These are phyloP conservation scores for Rhododendron ovatum DNA, from an alignment of 148 eudicot species.

Conservation along the genomic window DNA sequence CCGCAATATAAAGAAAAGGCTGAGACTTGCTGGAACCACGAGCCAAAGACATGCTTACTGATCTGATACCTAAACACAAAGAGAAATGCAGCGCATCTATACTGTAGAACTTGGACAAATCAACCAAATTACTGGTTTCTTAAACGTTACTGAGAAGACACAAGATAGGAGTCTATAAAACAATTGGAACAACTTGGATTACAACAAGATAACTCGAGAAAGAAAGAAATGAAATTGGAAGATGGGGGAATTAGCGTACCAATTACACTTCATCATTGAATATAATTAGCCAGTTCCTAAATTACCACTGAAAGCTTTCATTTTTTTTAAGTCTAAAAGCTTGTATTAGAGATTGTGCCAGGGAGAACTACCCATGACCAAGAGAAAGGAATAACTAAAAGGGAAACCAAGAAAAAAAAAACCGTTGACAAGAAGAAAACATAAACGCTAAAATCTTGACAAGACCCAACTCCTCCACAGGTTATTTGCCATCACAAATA, in stretches of 20 bases:
- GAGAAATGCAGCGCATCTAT: neutral
- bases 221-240: neutral
- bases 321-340: neutral
- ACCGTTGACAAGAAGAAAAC: neutral
- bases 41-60: neutral
- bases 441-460: neutral
- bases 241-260: neutral
- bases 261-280: neutral
- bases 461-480: neutral
- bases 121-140: neutral
- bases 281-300: neutral
- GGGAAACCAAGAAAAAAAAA: neutral
- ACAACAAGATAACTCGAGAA: neutral
- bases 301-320: neutral
- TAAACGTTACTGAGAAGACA: neutral
- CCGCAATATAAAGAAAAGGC: neutral
- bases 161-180: neutral
- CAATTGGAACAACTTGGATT: neutral
- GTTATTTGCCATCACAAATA: neutral
- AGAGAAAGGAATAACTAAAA: neutral
- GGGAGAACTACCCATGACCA: neutral
- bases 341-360: neutral
- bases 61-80: neutral
- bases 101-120: neutral
- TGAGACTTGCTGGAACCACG: slow-evolving; percentile 1